Evolutionary conservation across 73 alveolate species (phyloP), one percentile per base, ranked within the genome.

Genomic region (Stentor coeruleus): DNA sequence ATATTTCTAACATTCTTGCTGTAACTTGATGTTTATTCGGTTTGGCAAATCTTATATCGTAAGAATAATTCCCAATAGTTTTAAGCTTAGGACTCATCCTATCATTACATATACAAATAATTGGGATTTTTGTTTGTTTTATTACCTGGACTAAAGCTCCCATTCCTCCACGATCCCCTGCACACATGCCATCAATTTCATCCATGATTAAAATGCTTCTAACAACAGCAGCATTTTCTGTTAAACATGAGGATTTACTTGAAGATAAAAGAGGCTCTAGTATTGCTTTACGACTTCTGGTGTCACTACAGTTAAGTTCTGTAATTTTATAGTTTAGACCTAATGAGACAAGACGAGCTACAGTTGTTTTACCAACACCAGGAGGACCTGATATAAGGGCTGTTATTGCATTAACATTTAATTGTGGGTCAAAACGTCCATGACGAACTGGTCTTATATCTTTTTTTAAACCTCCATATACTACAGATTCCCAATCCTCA

Each of bases 131-230:
- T 0, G 99, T 96, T 57, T 85, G 60, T 81, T 96, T 97, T 4
- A 97, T 97, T 60, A 96, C 92, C 74, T 96, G 96, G 30, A 96
- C 92, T 15, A 97, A 81, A 3, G 99, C 99, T 11, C 92, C 75
- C 42, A 91, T 90, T 6, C 99, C 99, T 3, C 99, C 99, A 42
- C 98, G 87, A 77, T 97, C 99, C 37, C 98, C 97, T 3, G 98
- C 99, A 60, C 98, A 94, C 95, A 96, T 91, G 37, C 99, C 99
- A 84, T 96, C 99, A 4, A 95, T 97, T 88, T 97, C 99, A 88
- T 97, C 99, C 99, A 97, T 97, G 40, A 97, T 90, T 59, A 97
- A 95, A 57, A 94, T 91, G 81, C 91, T 86, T 83, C 95, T 93
- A 39, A 90, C 94, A 59, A 91, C 88, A 59, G 88, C 57, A 58